Evolutionary conservation across 2,329 filamentous ascomycete genomes (phyloP), one percentile per base, ranked within the genome.

Genomic region (Fusarium begoniae): DNA sequence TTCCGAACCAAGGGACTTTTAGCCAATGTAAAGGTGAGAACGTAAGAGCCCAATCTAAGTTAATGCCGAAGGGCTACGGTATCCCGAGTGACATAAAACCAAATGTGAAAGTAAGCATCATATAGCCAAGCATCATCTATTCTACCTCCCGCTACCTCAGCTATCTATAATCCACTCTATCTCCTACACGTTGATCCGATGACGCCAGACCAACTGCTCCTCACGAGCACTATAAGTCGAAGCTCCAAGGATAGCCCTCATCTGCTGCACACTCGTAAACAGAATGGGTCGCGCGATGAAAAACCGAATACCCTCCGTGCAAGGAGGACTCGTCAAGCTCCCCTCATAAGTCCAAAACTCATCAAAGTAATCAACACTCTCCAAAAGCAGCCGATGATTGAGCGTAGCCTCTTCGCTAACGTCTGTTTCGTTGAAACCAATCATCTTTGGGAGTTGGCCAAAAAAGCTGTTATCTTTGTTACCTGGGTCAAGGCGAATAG

Each of bases 331-430:
- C 8, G 73, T 75, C 70, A 75, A 54, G 17, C 73, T 75, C 0
- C 73, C 73, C 45, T 76, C 55, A 28, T 75, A 75, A 5, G 73
- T 74, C 73, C 73, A 75, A 4, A 75, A 75, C 43, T 75, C 73
- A 9, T 75, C 72, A 56, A 76, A 75, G 6, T 55, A 57, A 17
- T 66, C 28, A 0, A 72, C 73, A 18, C 70, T 72, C n/a, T 69
- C 64, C 3, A 75, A n/a, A 9, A 70, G 55, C 3, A 72, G n/a
- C 0, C 13, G 55, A 4, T 72, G 73, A 5, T 75, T 66, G 1
- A 75, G 32, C 0, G 61, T 62, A 18, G 32, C 6, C 38, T 64
- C 54, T 8, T 74, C 40, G 0, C 41, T 50, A 0, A 50, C 41
- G 2, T 74, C 59, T 1, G 68, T 70, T 2, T 75, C 67, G 15